Conservation (phyloP, 768 basidiomycete species). For the Hericium coralloides region DNA sequence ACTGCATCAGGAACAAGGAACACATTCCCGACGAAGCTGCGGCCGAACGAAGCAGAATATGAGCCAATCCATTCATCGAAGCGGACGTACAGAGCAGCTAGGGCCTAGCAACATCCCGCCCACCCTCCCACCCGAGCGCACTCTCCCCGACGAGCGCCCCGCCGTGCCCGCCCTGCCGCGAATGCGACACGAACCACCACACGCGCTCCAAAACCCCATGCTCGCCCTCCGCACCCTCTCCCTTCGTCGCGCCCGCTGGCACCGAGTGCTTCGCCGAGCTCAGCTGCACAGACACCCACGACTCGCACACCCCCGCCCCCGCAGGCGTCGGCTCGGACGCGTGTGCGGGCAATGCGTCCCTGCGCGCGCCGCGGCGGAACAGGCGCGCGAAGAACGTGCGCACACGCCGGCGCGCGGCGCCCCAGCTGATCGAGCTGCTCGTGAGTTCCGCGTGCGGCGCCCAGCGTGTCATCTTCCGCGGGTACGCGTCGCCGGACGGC, state of each 20-base stretch:
- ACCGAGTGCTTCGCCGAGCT: not conserved
- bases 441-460: not conserved
- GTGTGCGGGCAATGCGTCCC: not conserved
- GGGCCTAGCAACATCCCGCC: no score
- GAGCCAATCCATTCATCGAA: no score
- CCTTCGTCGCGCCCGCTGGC: no score
- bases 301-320: not conserved
- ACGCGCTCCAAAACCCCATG: no score
- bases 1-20: no score
- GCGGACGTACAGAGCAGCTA: no score
- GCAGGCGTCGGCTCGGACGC: not conserved
- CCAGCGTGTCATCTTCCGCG: not conserved
- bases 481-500: not conserved
- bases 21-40: no score
- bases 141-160: no score
- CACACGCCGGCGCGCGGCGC: not conserved
- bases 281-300: not conserved
- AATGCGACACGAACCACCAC: no score
- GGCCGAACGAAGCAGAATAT: no score
- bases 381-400: not conserved
- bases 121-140: not conserved
- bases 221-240: no score
- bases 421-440: not conserved
- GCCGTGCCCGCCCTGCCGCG: no score
- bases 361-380: not conserved